Conservation (phyloP, 805 yeast genomes). For the Wickerhamiella hasegawae region DNA sequence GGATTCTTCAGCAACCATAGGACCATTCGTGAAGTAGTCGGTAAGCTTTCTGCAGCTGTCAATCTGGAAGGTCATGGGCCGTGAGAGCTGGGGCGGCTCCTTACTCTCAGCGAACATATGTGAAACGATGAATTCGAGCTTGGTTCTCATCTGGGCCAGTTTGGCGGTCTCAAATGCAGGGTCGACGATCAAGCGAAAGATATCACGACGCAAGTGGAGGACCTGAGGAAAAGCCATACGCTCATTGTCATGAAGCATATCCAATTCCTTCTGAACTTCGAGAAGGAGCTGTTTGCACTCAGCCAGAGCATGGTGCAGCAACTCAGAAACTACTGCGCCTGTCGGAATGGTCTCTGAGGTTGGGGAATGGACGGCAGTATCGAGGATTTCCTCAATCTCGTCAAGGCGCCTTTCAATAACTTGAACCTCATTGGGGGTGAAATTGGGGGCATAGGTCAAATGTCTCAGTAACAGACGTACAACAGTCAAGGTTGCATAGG, state of each 20-base stretch:
- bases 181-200: conserved; percentile 7
- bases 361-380: not conserved
- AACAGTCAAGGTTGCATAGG: conserved; percentile 77
- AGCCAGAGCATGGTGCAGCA: not conserved
- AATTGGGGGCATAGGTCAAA: conserved; percentile 63
- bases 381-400: conserved; percentile 1
- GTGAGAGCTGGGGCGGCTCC: not conserved
- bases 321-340: not conserved
- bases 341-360: not conserved
- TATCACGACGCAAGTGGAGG: conserved; percentile 14
- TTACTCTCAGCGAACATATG: conserved; percentile 1
- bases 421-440: conserved; percentile 65
- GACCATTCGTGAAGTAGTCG: conserved; percentile 9
- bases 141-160: conserved; percentile 4
- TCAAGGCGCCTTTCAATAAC: conserved; percentile 50
- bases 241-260: conserved; percentile 9
- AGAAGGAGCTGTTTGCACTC: not conserved
- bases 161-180: conserved; percentile 3
- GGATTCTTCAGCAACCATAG: conserved; percentile 31
- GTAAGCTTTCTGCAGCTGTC: conserved; percentile 5
- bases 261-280: not conserved
- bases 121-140: conserved; percentile 5
- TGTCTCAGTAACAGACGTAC: conserved; percentile 75
- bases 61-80: conserved; percentile 6
- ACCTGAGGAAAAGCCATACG: conserved; percentile 11